A percentile compares a stretch with the other conserved stretches of the same genome.
These are phyloP conservation scores for Diaporthe vaccinii DNA, from an alignment of 2,329 filamentous ascomycete genomes.

Conservation along the genomic window DNA sequence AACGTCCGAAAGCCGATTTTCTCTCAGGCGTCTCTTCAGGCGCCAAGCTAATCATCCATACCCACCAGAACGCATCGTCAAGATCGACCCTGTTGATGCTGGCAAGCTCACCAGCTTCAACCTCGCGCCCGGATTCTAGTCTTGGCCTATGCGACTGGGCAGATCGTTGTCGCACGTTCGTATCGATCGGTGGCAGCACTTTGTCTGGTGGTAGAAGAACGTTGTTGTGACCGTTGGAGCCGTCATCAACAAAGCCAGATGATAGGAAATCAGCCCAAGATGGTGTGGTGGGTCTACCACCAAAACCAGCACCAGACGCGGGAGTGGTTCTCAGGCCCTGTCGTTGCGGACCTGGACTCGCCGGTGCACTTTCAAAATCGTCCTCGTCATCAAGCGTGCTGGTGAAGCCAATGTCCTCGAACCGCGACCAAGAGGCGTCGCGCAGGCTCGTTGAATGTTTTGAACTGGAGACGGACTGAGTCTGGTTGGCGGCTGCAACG, in stretches of 20 bases:
- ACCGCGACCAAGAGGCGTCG: constrained; percentile 96
- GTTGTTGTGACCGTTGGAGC: constrained; percentile 72
- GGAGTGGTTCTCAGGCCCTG: constrained; percentile 74
- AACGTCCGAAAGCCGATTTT: constrained; percentile 94
- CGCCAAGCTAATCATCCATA: constrained; percentile 97
- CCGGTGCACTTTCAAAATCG: constrained; percentile 67
- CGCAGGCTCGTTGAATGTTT: constrained; percentile 80
- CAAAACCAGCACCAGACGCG: constrained; percentile 74
- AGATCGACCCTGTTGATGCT: constrained; percentile 89
- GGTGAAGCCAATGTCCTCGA: constrained; percentile 94
- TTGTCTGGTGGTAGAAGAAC: constrained; percentile 88
- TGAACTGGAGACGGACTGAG: constrained; percentile 74
- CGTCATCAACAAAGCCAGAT: constrained; percentile 87
- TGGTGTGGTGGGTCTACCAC: constrained; percentile 88
- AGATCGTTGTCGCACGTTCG: constrained; percentile 79
- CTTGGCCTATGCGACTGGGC: constrained; percentile 86
- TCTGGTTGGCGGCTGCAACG: constrained; percentile 91
- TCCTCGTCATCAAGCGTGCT: constrained; percentile 80
- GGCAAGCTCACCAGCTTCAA: constrained; percentile 94
- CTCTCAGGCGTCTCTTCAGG: constrained; percentile 86
- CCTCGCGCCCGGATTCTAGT: constrained; percentile 74
- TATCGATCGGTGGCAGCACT: constrained; percentile 86
- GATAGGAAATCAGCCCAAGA: constrained; percentile 99
- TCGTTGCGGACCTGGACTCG: constrained; percentile 49
- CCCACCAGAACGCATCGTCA: constrained; percentile 99